Conservation (phyloP, 1,284 basidiomycete genomes). For the Ceratobasidium sp. region DNA sequence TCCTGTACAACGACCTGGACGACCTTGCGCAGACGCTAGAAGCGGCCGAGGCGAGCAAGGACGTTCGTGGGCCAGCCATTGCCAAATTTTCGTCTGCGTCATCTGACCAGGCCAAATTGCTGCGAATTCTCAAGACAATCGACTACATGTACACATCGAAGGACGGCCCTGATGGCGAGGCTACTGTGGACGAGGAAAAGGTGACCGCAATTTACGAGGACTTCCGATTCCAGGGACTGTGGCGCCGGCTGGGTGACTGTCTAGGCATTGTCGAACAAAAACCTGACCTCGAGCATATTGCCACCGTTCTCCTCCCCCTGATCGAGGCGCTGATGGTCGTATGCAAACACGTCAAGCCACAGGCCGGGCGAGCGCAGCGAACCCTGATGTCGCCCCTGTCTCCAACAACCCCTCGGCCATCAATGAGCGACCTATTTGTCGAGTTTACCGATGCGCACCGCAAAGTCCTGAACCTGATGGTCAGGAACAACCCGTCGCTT, state of each 20-base stretch:
- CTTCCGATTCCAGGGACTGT: constrained; percentile 85
- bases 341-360: constrained; percentile 87
- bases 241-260: constrained; percentile 86
- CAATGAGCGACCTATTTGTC: constrained; percentile 84
- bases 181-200: constrained; percentile 70
- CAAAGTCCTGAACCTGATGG: constrained; percentile 96
- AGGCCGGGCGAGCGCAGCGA: constrained; percentile 57
- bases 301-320: constrained; percentile 86
- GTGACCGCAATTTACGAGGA: constrained; percentile 85
- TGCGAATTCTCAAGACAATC: constrained; percentile 92
- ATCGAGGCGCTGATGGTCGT: constrained; percentile 98
- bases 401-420: constrained; percentile 68
- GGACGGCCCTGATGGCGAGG: constrained; percentile 53
- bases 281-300: constrained; percentile 82
- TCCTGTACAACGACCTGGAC: constrained; percentile 75
- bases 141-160: constrained; percentile 91
- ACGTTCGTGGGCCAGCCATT: constrained; percentile 70
- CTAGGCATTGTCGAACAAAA: constrained; percentile 81
- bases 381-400: constrained; percentile 68
- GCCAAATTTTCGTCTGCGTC: constrained; percentile 90
- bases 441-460: constrained; percentile 93
- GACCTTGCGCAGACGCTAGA: constrained; percentile 72
- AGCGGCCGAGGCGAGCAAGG: constrained; percentile 59
- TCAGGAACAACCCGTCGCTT: constrained; percentile 94
- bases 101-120: constrained; percentile 89